Evolutionary conservation across 331 rosid species (phyloP).

Genomic region (Erythrophleum ivorense): DNA sequence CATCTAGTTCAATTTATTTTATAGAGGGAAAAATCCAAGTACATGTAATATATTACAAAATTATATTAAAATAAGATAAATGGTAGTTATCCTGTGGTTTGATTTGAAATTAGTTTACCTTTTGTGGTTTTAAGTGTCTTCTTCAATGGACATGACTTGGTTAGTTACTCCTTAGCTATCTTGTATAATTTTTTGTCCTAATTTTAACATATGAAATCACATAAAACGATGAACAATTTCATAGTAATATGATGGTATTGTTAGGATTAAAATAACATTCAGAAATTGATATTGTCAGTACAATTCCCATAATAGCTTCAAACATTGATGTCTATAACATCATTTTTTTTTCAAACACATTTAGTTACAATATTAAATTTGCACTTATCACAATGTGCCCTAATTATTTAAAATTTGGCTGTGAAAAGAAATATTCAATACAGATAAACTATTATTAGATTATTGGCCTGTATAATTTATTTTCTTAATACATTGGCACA

Average conservation of each 20-base stretch:
- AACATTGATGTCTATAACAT: background rate
- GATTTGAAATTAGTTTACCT: background rate
- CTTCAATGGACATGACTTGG: no score
- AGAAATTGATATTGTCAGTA: background rate
- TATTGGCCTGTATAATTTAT: background rate
- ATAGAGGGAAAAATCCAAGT: background rate
- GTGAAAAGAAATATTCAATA: background rate
- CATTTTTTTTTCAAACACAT: background rate
- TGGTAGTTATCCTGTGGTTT: background rate
- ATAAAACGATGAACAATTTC: background rate
- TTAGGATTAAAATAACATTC: background rate
- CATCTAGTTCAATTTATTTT: background rate
- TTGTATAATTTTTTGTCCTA: no score
- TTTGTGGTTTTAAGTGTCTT: background rate
- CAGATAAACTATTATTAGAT: background rate
- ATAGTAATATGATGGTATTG: background rate
- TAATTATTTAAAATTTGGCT: background rate
- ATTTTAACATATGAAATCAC: no score
- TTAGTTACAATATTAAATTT: background rate
- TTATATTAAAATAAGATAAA: background rate
- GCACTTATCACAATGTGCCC: background rate
- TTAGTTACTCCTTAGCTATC: no score
- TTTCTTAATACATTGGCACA: background rate
- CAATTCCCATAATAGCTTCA: background rate
- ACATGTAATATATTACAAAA: slow-evolving; percentile 1